Conservation (phyloP, 2,329 filamentous ascomycete species). For the Chrysoporthe cubensis region DNA sequence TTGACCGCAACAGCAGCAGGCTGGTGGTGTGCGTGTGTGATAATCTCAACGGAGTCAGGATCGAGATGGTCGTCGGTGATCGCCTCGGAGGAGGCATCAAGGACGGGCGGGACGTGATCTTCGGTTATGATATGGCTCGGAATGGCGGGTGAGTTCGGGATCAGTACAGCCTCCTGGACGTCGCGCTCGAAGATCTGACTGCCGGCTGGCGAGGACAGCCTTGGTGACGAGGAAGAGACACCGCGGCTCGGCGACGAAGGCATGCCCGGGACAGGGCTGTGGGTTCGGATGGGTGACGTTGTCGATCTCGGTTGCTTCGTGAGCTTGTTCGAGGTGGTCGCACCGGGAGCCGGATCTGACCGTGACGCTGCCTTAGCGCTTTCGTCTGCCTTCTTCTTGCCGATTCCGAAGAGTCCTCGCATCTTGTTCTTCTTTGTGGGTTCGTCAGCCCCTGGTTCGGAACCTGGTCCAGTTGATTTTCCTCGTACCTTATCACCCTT, state of each 20-base stretch:
- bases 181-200: conserved; percentile 92
- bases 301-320: conserved; percentile 38
- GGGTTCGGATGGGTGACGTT: conserved; percentile 39
- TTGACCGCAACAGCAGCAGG: conserved; percentile 72
- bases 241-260: conserved; percentile 69
- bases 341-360: conserved; percentile 40
- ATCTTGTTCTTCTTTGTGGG: conserved; percentile 50
- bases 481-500: conserved; percentile 40
- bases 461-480: conserved; percentile 34
- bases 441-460: conserved; percentile 36
- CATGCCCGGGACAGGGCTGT: conserved; percentile 44
- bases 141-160: conserved; percentile 80
- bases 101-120: conserved; percentile 87
- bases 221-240: conserved; percentile 68
- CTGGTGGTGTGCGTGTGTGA: conserved; percentile 84
- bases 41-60: conserved; percentile 89
- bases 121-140: conserved; percentile 93
- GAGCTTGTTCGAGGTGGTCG: conserved; percentile 33
- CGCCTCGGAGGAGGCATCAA: conserved; percentile 88
- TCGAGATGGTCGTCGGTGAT: conserved; percentile 87
- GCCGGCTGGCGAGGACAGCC: conserved; percentile 76
- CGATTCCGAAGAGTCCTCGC: conserved; percentile 63
- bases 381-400: conserved; percentile 62
- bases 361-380: conserved; percentile 42
- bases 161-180: conserved; percentile 79